Conservation (phyloP, 2,329 filamentous ascomycete genomes). For the Hymenoscyphus repandus region DNA sequence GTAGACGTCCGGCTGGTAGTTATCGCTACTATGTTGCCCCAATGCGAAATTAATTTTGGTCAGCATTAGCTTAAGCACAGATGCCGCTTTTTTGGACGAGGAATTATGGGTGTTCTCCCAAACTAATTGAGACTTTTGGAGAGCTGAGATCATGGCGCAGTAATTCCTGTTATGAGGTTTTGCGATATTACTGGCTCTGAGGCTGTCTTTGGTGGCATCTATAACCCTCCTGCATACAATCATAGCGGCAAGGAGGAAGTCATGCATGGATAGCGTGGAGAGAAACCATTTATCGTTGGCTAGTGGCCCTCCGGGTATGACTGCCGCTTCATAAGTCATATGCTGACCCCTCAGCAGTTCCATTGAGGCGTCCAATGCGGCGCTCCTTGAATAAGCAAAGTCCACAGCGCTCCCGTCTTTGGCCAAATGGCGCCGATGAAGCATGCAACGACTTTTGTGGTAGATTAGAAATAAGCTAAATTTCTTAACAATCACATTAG, state of each 20-base stretch:
- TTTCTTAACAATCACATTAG: conserved; percentile 44
- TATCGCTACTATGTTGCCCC: background rate
- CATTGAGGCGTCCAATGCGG: conserved; percentile 46
- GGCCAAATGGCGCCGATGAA: conserved; percentile 49
- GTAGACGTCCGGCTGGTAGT: background rate
- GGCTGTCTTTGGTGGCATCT: conserved; percentile 7
- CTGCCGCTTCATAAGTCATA: conserved; percentile 42
- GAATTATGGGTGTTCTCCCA: conserved; percentile 11
- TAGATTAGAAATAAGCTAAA: conserved; percentile 48
- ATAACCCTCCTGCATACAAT: conserved; percentile 45
- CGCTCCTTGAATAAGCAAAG: conserved; percentile 47
- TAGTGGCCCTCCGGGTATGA: conserved; percentile 47
- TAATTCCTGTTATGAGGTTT: background rate
- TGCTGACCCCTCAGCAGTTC: conserved; percentile 44
- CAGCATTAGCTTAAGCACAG: conserved; percentile 18
- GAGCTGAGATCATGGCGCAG: conserved; percentile 10
- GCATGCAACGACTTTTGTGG: conserved; percentile 50
- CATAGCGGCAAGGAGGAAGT: conserved; percentile 58
- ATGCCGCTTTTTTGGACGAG: conserved; percentile 13
- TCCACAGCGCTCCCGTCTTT: conserved; percentile 38
- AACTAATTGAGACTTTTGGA: conserved; percentile 18
- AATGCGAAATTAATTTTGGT: conserved; percentile 14
- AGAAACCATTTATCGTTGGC: conserved; percentile 51
- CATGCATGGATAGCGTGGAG: conserved; percentile 51
- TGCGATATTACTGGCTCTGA: conserved; percentile 4